Evolutionary conservation across 345 rosid genomes (phyloP).

Genomic region (Eucalyptus caleyi): DNA sequence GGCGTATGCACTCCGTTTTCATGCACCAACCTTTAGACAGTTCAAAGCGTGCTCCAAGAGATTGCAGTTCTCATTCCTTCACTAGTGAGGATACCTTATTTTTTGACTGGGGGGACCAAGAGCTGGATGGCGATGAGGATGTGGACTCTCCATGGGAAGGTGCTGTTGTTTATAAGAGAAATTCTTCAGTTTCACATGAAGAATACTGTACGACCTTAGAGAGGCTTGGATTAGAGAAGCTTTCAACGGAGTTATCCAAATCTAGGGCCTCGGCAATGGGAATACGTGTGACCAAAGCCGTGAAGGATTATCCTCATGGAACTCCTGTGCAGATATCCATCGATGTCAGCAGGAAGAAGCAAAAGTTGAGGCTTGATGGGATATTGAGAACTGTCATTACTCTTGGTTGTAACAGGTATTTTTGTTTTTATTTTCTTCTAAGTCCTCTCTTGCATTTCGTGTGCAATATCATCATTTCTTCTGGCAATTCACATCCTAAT

Average conservation of each 20-base stretch:
- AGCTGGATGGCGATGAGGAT: slow-evolving; percentile 27
- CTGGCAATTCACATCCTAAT: not conserved
- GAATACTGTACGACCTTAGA: slow-evolving; percentile 91
- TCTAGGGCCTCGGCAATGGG: slow-evolving; percentile 80
- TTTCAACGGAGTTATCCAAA: slow-evolving; percentile 59
- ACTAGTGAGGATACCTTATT: slow-evolving; percentile 22
- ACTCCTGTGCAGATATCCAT: slow-evolving; percentile 90
- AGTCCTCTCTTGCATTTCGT: not conserved
- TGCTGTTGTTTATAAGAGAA: slow-evolving; percentile 65
- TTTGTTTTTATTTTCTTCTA: not conserved
- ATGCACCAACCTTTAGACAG: not conserved
- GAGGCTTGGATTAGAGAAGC: slow-evolving; percentile 76
- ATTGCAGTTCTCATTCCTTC: slow-evolving; percentile 8
- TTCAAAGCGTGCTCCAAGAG: slow-evolving; percentile 4
- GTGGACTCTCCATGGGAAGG: slow-evolving; percentile 85
- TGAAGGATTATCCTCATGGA: slow-evolving; percentile 75
- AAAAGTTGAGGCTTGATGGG: slow-evolving; percentile 82
- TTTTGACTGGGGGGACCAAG: slow-evolving; percentile 48
- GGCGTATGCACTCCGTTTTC: not conserved
- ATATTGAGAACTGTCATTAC: slow-evolving; percentile 71
- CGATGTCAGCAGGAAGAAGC: slow-evolving; percentile 68
- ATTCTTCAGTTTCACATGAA: slow-evolving; percentile 52
- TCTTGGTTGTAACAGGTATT: slow-evolving; percentile 71
- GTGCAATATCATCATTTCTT: not conserved
- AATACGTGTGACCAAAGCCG: slow-evolving; percentile 72